Evolutionary conservation across 805 yeast genomes (phyloP), one percentile per base, ranked within the genome.

Genomic region (Scheffersomyces amazonensis): DNA sequence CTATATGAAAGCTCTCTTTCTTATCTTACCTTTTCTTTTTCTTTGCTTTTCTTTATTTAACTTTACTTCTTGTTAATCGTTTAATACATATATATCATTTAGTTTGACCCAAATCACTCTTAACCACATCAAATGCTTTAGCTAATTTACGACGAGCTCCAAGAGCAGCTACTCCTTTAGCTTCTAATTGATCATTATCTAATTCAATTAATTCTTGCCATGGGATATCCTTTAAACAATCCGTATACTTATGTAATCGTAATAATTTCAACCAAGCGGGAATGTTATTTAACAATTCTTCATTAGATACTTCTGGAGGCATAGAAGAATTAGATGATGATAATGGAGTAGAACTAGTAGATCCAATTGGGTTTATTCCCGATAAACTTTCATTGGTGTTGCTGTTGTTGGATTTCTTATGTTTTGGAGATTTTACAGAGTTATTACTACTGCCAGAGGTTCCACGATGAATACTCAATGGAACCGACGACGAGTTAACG

Each of bases 71-170:
- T n/a, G n/a, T n/a, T n/a, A n/a, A n/a, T n/a, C n/a, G n/a, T n/a
- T n/a, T n/a, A n/a, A n/a, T n/a, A n/a, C n/a, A n/a, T n/a, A n/a
- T n/a, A n/a, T n/a, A n/a, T n/a, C n/a, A n/a, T n/a, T n/a, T n/a
- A n/a, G n/a, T n/a, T n/a, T n/a, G n/a, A 20, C 30, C 30, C 12
- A 31, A 20, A 25, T 31, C 36, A 20, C 18, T 34, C 53, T 78
- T 80, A 32, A 91, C 96, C 40, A 81, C 83, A 43, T 81, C 86
- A 66, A 93, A 93, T 25, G 96, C 95, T 66, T 93, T 93, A 52
- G 93, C 66, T 59, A 93, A 75, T 65, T 93, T 93, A 40, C 97
- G 78, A 46, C 99, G 73, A 0, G 99, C 99, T 5, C 99, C 99
- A 48, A 93, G 72, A 0, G 99, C 97, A 48, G 81, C 77, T 29